phyloP scores from a whole-genome alignment of 2,329 filamentous ascomycete genomes.

The Cercospora sojina region DNA sequence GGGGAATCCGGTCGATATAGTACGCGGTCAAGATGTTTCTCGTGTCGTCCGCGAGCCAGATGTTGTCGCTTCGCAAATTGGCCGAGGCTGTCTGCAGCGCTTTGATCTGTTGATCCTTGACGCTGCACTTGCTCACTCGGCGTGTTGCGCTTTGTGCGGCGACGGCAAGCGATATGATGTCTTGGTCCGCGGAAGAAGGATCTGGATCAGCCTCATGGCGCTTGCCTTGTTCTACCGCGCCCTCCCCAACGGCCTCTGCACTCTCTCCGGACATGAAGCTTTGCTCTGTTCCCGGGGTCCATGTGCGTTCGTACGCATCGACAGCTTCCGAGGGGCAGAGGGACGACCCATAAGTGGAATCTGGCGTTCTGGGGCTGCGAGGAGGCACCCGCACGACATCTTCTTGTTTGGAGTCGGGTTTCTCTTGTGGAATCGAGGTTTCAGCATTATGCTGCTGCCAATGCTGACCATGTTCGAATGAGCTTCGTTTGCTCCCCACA shows the following conservation, averaged over 20 bases:
- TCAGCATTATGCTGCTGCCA: not conserved
- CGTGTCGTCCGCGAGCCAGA: not conserved
- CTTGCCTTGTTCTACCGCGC: not conserved
- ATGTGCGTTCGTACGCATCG: not conserved
- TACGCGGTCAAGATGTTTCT: not conserved
- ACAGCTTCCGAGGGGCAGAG: not conserved
- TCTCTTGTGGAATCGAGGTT: not conserved
- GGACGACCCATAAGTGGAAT: not conserved
- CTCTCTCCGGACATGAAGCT: not conserved
- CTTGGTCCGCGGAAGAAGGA: not conserved
- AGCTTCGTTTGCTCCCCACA: not conserved
- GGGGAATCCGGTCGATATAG: not conserved
- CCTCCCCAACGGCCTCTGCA: not conserved
- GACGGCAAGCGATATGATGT: not conserved
- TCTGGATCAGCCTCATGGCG: not conserved
- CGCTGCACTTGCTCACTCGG: too few species aligned
- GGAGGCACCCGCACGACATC: not conserved
- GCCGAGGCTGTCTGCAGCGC: not conserved
- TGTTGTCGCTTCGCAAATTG: not conserved
- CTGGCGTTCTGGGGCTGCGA: not conserved
- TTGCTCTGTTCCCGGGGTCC: not conserved
- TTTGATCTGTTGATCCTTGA: not conserved
- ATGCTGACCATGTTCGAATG: not conserved
- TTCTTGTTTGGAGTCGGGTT: not conserved
- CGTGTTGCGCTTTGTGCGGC: not conserved